These are phyloP conservation scores for Symbiodinium pilosum DNA, from an alignment of 73 alveolate genomes.

Conservation along the genomic window DNA sequence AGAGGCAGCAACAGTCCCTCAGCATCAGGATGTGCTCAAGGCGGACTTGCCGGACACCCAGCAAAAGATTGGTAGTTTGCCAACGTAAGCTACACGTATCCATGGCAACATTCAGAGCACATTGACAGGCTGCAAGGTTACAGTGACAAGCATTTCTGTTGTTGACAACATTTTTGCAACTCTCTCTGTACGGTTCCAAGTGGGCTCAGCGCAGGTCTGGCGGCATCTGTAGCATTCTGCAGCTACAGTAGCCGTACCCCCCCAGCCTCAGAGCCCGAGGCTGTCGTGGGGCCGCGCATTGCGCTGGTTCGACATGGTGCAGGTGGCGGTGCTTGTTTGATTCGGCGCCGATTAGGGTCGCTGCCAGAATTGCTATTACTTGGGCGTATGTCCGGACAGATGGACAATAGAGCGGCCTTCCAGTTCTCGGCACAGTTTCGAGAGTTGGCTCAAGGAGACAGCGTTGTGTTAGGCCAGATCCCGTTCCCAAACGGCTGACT, in stretches of 20 bases:
- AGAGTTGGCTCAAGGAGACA: background rate
- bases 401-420: background rate
- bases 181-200: background rate
- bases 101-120: too few relatives aligned
- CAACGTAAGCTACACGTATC: too few relatives aligned
- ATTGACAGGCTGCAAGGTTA: too few relatives aligned
- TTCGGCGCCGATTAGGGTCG: background rate
- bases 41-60: background rate
- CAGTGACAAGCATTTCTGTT: too few relatives aligned
- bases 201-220: background rate
- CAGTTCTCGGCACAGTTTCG: background rate
- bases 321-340: slow-evolving; percentile 6
- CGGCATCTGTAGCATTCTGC: background rate
- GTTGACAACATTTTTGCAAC: too few relatives aligned
- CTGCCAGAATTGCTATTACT: background rate
- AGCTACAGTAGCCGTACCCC: too few relatives aligned
- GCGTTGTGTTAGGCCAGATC: background rate
- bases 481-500: background rate
- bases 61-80: too few relatives aligned
- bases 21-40: background rate
- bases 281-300: slow-evolving; percentile 38
- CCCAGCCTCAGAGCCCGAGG: background rate
- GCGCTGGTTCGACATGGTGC: slow-evolving; percentile 56
- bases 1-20: too few relatives aligned
- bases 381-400: background rate